These are phyloP conservation scores for Podospora pseudoanserina DNA, from an alignment of 495 filamentous ascomycete genomes.

Conservation along the genomic window DNA sequence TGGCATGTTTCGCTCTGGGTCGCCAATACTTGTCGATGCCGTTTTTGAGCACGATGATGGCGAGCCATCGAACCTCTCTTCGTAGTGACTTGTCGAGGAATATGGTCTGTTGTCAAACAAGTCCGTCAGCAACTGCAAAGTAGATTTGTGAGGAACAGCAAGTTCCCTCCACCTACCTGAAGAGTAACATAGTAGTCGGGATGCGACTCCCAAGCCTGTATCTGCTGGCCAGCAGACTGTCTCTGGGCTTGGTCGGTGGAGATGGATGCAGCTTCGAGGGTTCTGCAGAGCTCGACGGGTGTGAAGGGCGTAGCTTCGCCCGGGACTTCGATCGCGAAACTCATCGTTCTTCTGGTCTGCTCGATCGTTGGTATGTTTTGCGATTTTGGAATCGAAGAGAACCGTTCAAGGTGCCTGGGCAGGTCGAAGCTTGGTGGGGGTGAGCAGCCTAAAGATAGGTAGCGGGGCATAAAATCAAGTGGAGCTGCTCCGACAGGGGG, in stretches of 20 bases:
- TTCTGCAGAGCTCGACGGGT: conserved; percentile 65
- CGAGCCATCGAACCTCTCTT: conserved; percentile 73
- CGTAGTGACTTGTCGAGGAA: conserved; percentile 76
- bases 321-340: conserved; percentile 52
- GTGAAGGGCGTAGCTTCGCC: conserved; percentile 53
- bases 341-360: conserved; percentile 36
- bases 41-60: conserved; percentile 92
- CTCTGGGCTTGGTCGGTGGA: conserved; percentile 72
- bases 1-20: conserved; percentile 62
- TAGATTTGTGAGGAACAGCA: conserved; percentile 1
- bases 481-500: conserved; percentile 73
- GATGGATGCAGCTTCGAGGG: conserved; percentile 67
- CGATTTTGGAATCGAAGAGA: conserved; percentile 1
- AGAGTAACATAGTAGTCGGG: conserved; percentile 71
- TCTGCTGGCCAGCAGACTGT: conserved; percentile 75
- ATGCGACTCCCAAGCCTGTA: conserved; percentile 80
- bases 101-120: conserved; percentile 50
- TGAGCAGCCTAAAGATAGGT: background rate
- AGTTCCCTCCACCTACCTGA: conserved; percentile 52
- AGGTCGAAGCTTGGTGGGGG: conserved; percentile 2
- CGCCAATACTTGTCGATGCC: conserved; percentile 95
- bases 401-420: conserved; percentile 1
- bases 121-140: background rate
- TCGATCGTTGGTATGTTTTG: background rate
- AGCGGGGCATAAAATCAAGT: background rate